phyloP scores from a whole-genome alignment of 2,329 filamentous ascomycete genomes.

The Calycina marina region DNA sequence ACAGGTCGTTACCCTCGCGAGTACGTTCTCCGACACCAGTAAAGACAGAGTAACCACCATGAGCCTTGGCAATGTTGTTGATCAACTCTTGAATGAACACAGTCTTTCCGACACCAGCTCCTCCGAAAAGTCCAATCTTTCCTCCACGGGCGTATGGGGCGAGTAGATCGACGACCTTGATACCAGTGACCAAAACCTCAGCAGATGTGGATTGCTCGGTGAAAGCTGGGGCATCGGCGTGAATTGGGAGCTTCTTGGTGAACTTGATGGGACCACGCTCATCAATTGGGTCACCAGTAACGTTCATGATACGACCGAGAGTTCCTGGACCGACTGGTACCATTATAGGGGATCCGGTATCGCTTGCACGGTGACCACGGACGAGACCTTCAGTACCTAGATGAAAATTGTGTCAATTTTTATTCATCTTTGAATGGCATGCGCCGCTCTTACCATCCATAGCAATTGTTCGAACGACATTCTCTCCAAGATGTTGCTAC shows the following conservation, averaged over 20 bases:
- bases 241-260: slow-evolving; percentile 76
- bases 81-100: slow-evolving; percentile 99
- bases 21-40: slow-evolving; percentile 99
- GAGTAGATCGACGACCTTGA: slow-evolving; percentile 99
- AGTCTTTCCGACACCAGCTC: slow-evolving; percentile 99
- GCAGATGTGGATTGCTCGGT: slow-evolving; percentile 90
- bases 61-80: slow-evolving; percentile 99
- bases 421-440: slow-evolving; percentile 5
- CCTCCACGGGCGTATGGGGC: slow-evolving; percentile 99
- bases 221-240: slow-evolving; percentile 87
- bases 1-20: slow-evolving; percentile 99
- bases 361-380: slow-evolving; percentile 70
- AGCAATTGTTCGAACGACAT: slow-evolving; percentile 98
- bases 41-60: slow-evolving; percentile 99
- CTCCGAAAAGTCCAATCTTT: slow-evolving; percentile 99
- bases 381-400: slow-evolving; percentile 98
- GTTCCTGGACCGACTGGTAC: slow-evolving; percentile 89
- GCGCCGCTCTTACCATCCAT: slow-evolving; percentile 73
- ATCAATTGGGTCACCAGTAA: slow-evolving; percentile 99
- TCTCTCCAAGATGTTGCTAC: slow-evolving; percentile 99
- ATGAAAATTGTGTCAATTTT: slow-evolving; percentile 13
- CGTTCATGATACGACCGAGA: slow-evolving; percentile 99
- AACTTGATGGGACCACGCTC: slow-evolving; percentile 97
- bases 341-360: slow-evolving; percentile 91
- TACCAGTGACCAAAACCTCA: slow-evolving; percentile 96